A percentile compares a stretch with the other conserved stretches of the same genome.
These are phyloP conservation scores for Tubosaeta brunneosetosa DNA, from an alignment of 768 basidiomycete genomes.

Conservation along the genomic window DNA sequence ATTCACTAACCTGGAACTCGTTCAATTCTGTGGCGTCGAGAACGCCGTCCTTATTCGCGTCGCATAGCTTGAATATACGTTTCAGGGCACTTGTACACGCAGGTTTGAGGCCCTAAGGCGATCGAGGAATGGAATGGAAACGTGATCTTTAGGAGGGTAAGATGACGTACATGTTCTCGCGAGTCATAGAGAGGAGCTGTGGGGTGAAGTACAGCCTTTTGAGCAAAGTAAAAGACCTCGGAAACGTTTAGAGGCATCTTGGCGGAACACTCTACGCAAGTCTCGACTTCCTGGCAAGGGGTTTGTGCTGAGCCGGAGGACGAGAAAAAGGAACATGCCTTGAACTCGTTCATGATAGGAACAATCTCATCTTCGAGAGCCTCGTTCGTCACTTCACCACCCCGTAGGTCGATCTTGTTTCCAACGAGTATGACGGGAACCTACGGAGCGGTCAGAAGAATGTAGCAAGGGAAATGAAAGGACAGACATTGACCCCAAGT, in stretches of 20 bases:
- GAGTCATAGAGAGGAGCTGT: conserved; percentile 97
- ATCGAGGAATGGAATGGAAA: conserved; percentile 14
- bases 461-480: background rate
- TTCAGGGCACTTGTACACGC: conserved; percentile 83
- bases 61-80: conserved; percentile 96
- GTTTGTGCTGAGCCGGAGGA: conserved; percentile 3
- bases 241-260: conserved; percentile 87
- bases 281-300: conserved; percentile 83
- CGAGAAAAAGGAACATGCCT: conserved; percentile 45
- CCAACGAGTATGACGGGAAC: conserved; percentile 96
- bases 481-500: conserved; percentile 86
- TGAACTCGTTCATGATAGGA: conserved; percentile 99
- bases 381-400: conserved; percentile 90
- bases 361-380: conserved; percentile 91
- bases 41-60: conserved; percentile 89
- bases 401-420: conserved; percentile 96
- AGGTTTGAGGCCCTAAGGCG: conserved; percentile 78
- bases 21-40: conserved; percentile 89
- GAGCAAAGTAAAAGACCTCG: conserved; percentile 97
- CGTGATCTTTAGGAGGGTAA: conserved; percentile 1
- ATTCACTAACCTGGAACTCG: conserved; percentile 79
- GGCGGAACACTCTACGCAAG: conserved; percentile 96
- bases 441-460: conserved; percentile 36
- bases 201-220: conserved; percentile 95
- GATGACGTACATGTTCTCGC: conserved; percentile 75